Evolutionary conservation across 495 filamentous ascomycete species (phyloP).

Genomic region (Penicillium riverlandense): DNA sequence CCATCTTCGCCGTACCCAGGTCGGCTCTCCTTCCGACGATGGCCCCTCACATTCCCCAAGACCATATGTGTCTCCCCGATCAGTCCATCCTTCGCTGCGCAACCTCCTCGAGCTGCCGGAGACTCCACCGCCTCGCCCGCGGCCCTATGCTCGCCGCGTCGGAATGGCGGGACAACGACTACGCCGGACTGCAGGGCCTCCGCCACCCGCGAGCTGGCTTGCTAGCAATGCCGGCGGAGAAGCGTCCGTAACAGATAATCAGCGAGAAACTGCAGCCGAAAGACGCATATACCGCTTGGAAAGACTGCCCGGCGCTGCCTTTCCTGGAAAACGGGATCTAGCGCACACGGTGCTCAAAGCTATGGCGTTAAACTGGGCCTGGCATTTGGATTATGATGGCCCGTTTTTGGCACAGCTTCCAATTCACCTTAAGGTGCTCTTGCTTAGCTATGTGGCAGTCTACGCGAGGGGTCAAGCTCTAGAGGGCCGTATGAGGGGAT

Average conservation of each 20-base stretch:
- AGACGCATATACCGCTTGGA: slow-evolving; percentile 25
- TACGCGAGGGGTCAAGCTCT: slow-evolving; percentile 33
- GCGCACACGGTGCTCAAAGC: slow-evolving; percentile 49
- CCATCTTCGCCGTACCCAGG: slow-evolving; percentile 42
- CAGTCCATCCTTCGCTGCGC: slow-evolving; percentile 48
- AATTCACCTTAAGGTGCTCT: slow-evolving; percentile 46
- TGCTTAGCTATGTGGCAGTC: slow-evolving; percentile 58
- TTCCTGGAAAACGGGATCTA: slow-evolving; percentile 44
- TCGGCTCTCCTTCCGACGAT: slow-evolving; percentile 11
- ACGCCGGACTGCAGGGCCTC: slow-evolving; percentile 56
- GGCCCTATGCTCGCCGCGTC: slow-evolving; percentile 37
- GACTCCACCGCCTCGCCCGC: slow-evolving; percentile 57
- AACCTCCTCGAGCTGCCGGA: slow-evolving; percentile 65
- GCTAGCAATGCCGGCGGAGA: slow-evolving; percentile 12
- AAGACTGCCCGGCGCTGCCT: slow-evolving; percentile 35
- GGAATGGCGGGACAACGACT: slow-evolving; percentile 32
- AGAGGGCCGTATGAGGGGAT: slow-evolving; percentile 15
- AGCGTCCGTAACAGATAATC: neutral
- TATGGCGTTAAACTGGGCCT: slow-evolving; percentile 64
- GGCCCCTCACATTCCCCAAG: slow-evolving; percentile 5
- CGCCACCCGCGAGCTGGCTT: slow-evolving; percentile 69
- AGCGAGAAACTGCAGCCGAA: neutral
- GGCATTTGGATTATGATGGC: slow-evolving; percentile 58
- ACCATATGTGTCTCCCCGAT: slow-evolving; percentile 20
- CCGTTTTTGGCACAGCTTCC: slow-evolving; percentile 60